Base-by-base conservation (phyloP, 768 basidiomycete genomes). In the Boletus reticulatus region DNA sequence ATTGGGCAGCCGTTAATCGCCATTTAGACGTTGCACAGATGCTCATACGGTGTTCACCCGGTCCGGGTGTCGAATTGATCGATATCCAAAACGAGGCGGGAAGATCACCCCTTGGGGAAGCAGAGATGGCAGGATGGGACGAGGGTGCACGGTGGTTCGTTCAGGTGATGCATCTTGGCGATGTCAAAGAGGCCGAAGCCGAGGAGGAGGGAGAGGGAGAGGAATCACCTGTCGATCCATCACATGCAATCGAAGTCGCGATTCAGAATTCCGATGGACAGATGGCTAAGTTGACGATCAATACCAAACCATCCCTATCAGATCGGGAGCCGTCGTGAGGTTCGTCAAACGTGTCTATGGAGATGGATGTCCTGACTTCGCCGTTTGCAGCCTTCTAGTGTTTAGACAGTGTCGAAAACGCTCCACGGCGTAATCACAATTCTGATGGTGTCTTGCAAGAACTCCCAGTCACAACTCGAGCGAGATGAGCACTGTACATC, bases 1-100 rank as follows among this genome's bases (percentile, higher is more conserved):
- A 98, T 66, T 97, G 94, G 94, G 94, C 94, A 0, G 84, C 89
- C 3, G 70, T 94, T 39, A 98, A 97, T 69, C 75, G 80, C 3
- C 94, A 95, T 62, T 80, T 96, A 4, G 67, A 72, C 9, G 67
- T 85, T 45, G 78, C 80, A 1, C 78, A 85, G 67, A 77, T 75
- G 36, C 81, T 93, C 31, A 81, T 92, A 12, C 70, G 77, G 49
- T 79, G 78, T 60, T 73, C 80, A 0, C 64, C 61, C 20, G 87
- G 87, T 0, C 84, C 85, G 2, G 84, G 93, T 1, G 69, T 80
- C 27, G 78, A 80, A 64, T 72, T 87, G 59, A 93, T 92, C 63
- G 92, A 88, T 68, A 79, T 84, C 56, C 89, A 84, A 73, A 94
- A 92, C 62, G 62, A 67, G 1, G 85, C 84, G 4, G 90, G 91